These are phyloP conservation scores for Septoria linicola DNA, from an alignment of 2,329 filamentous ascomycete genomes.

Conservation along the genomic window DNA sequence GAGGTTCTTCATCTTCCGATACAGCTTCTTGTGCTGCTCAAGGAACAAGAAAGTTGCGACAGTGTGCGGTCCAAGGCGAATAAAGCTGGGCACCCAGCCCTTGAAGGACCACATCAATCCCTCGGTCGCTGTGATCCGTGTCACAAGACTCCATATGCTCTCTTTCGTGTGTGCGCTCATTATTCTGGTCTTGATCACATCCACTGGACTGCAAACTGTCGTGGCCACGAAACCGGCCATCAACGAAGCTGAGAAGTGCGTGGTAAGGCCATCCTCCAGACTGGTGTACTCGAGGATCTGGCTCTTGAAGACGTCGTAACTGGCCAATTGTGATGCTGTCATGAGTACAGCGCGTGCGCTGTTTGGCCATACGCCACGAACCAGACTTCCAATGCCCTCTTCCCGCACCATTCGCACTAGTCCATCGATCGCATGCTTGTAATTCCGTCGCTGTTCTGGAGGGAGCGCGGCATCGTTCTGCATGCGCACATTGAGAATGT, in stretches of 20 bases:
- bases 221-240: slow-evolving; percentile 80
- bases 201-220: slow-evolving; percentile 79
- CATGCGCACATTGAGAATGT: slow-evolving; percentile 98
- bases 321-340: slow-evolving; percentile 81
- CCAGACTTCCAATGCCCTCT: slow-evolving; percentile 73
- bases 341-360: slow-evolving; percentile 78
- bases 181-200: slow-evolving; percentile 85
- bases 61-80: slow-evolving; percentile 70
- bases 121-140: slow-evolving; percentile 67
- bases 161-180: slow-evolving; percentile 66
- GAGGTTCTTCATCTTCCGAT: slow-evolving; percentile 48
- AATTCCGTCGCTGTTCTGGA: slow-evolving; percentile 72
- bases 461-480: slow-evolving; percentile 86
- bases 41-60: slow-evolving; percentile 84
- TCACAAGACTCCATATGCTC: slow-evolving; percentile 58
- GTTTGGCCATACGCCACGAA: slow-evolving; percentile 84
- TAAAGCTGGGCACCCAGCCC: slow-evolving; percentile 81
- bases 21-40: slow-evolving; percentile 80
- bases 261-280: slow-evolving; percentile 66
- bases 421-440: slow-evolving; percentile 84
- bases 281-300: slow-evolving; percentile 65
- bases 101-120: slow-evolving; percentile 83
- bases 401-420: slow-evolving; percentile 81
- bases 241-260: slow-evolving; percentile 76
- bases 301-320: slow-evolving; percentile 79